Percentiles rank a stretch among this genome's conserved stretches.
Evolutionary conservation across 2,329 filamentous ascomycete species (phyloP).

Genomic region (Aspergillus terreus): DNA sequence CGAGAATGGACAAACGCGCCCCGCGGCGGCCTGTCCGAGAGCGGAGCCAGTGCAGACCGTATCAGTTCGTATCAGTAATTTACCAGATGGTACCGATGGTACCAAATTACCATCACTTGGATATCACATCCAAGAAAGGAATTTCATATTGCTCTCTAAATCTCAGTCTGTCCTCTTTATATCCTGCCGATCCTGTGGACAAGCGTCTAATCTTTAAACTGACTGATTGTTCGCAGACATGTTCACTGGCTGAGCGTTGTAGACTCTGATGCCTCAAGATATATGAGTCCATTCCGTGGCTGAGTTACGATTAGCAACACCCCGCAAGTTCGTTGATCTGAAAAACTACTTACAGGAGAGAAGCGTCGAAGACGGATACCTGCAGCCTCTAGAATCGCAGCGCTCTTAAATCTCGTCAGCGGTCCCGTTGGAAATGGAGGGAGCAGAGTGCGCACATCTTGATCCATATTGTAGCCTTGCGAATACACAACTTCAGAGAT

Average conservation of each 20-base stretch:
- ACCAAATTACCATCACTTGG: too few species aligned
- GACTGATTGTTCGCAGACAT: too few species aligned
- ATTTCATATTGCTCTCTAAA: too few species aligned
- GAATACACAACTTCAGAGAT: slow-evolving; percentile 95
- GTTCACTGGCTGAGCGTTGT: neutral
- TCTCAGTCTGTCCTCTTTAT: too few species aligned
- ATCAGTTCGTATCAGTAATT: too few species aligned
- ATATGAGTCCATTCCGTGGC: slow-evolving; percentile 63
- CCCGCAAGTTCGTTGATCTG: neutral
- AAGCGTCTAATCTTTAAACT: too few species aligned
- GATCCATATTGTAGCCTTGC: slow-evolving; percentile 92
- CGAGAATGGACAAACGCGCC: too few species aligned
- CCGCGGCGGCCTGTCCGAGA: neutral
- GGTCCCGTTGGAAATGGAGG: slow-evolving; percentile 9
- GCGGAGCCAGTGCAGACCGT: too few species aligned
- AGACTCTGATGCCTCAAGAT: slow-evolving; percentile 50
- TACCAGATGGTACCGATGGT: too few species aligned
- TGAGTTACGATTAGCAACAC: slow-evolving; percentile 25
- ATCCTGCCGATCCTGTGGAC: too few species aligned
- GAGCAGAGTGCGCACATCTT: slow-evolving; percentile 46
- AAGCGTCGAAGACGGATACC: slow-evolving; percentile 86
- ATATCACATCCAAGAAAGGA: too few species aligned
- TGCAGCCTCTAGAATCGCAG: slow-evolving; percentile 75
- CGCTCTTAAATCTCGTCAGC: slow-evolving; percentile 49
- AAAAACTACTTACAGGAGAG: slow-evolving; percentile 57